Conservation (phyloP, 495 filamentous ascomycete genomes). For the Penicillium longicatenatum region DNA sequence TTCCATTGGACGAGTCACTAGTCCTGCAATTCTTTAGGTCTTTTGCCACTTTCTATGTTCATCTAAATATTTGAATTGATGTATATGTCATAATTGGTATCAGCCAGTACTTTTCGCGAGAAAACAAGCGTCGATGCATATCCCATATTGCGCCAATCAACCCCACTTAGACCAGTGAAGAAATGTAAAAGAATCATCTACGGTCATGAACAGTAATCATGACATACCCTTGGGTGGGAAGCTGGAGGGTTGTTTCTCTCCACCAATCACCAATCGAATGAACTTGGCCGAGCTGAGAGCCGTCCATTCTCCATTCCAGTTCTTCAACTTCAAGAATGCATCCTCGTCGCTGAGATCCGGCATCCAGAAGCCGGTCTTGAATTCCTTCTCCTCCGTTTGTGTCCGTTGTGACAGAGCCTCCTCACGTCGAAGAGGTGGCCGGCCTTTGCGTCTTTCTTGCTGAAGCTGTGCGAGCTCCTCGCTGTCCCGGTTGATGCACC, state of each 20-base stretch:
- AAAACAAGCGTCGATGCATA: slow-evolving; percentile 7
- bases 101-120: slow-evolving; percentile 5
- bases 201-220: slow-evolving; percentile 28
- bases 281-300: slow-evolving; percentile 61
- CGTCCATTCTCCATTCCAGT: slow-evolving; percentile 67
- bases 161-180: slow-evolving; percentile 5
- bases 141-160: slow-evolving; percentile 31
- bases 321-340: slow-evolving; percentile 52
- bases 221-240: slow-evolving; percentile 71
- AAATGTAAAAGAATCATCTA: slow-evolving; percentile 3
- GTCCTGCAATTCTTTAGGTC: background rate
- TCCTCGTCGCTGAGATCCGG: slow-evolving; percentile 60
- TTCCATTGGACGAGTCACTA: background rate
- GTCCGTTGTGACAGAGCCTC: slow-evolving; percentile 73
- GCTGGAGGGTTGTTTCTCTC: slow-evolving; percentile 54
- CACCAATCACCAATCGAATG: slow-evolving; percentile 60
- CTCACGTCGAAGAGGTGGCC: slow-evolving; percentile 76
- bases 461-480: slow-evolving; percentile 74
- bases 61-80: slow-evolving; percentile 1
- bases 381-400: slow-evolving; percentile 73
- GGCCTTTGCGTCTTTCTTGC: slow-evolving; percentile 74
- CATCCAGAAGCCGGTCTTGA: slow-evolving; percentile 78
- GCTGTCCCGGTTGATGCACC: slow-evolving; percentile 76
- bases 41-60: background rate
- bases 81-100: slow-evolving; percentile 1